Evolutionary conservation across 2,329 filamentous ascomycete species (phyloP).

Genomic region (Aureobasidium musti): DNA sequence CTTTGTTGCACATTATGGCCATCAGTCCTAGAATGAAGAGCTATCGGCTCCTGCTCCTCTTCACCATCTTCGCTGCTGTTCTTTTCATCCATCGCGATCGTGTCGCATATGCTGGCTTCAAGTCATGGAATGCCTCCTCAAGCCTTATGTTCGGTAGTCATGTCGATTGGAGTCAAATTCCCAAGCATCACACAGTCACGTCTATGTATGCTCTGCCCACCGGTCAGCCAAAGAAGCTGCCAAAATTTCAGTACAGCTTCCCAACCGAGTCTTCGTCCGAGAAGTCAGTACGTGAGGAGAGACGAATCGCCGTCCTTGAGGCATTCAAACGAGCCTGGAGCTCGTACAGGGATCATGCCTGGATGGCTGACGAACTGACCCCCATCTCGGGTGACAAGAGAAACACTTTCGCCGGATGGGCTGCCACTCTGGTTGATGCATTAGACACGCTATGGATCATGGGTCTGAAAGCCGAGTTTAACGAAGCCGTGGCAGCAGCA

Average conservation of each 20-base stretch:
- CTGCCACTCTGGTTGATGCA: constrained; percentile 78
- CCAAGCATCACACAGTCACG: constrained; percentile 46
- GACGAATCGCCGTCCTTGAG: constrained; percentile 45
- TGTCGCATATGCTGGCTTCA: constrained; percentile 27
- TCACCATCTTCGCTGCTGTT: constrained; percentile 25
- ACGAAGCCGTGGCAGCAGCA: constrained; percentile 48
- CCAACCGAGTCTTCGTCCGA: constrained; percentile 40
- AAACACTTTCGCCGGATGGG: constrained; percentile 89
- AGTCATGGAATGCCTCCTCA: constrained; percentile 16
- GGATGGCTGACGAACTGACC: constrained; percentile 54
- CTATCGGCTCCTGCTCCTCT: constrained; percentile 29
- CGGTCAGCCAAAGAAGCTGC: constrained; percentile 43
- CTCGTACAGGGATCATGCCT: constrained; percentile 49
- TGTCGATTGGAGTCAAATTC: constrained; percentile 45
- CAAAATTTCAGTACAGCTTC: constrained; percentile 49
- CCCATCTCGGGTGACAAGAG: constrained; percentile 58
- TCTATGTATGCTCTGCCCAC: constrained; percentile 44
- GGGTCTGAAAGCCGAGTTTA: constrained; percentile 57
- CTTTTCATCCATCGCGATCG: constrained; percentile 29
- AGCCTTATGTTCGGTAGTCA: not conserved
- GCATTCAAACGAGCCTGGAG: constrained; percentile 50
- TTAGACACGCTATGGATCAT: constrained; percentile 74
- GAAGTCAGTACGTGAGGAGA: constrained; percentile 41
- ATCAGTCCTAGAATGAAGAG: constrained; percentile 18
- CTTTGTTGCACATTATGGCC: constrained; percentile 7